Conservation (phyloP, 2,329 filamentous ascomycete genomes). For the Atkinsonella hypoxylon region DNA sequence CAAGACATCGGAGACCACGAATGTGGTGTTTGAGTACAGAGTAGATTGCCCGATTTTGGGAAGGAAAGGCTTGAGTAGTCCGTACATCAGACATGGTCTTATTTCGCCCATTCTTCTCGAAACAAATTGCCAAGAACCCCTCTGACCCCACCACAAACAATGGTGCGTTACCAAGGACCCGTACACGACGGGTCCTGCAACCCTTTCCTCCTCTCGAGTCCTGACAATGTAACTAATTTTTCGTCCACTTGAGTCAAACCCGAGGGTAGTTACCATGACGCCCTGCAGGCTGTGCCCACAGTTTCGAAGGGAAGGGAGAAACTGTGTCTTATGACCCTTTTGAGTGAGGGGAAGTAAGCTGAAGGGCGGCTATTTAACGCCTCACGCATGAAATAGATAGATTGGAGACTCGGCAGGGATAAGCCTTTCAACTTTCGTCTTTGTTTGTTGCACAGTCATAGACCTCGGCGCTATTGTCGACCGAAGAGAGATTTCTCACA, state of each 20-base stretch:
- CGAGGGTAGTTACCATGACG: not conserved
- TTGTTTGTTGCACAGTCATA: not conserved
- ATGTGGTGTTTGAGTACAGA: conserved; percentile 2
- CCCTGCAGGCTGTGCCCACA: not conserved
- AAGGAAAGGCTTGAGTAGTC: not conserved
- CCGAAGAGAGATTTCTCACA: not conserved
- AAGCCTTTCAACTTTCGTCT: not conserved
- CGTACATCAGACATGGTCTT: conserved; percentile 1
- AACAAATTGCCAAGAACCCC: not conserved
- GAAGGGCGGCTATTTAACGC: conserved; percentile 8
- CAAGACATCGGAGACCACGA: conserved; percentile 1
- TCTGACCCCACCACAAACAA: not conserved
- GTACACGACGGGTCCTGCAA: too few species aligned
- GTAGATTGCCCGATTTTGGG: conserved; percentile 1
- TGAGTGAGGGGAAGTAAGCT: conserved; percentile 17
- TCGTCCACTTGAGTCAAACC: too few species aligned
- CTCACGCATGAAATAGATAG: conserved; percentile 15
- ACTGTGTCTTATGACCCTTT: conserved; percentile 12
- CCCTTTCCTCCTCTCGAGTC: too few species aligned
- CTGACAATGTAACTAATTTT: too few species aligned
- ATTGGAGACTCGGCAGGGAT: conserved; percentile 14
- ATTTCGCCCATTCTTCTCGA: conserved; percentile 1
- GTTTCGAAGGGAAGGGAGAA: not conserved
- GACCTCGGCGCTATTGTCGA: not conserved
- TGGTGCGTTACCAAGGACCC: not conserved